A percentile compares a stretch with the other conserved stretches of the same genome.
phyloP scores from a whole-genome alignment of 768 basidiomycete genomes.

The Kwoniella sp. region DNA sequence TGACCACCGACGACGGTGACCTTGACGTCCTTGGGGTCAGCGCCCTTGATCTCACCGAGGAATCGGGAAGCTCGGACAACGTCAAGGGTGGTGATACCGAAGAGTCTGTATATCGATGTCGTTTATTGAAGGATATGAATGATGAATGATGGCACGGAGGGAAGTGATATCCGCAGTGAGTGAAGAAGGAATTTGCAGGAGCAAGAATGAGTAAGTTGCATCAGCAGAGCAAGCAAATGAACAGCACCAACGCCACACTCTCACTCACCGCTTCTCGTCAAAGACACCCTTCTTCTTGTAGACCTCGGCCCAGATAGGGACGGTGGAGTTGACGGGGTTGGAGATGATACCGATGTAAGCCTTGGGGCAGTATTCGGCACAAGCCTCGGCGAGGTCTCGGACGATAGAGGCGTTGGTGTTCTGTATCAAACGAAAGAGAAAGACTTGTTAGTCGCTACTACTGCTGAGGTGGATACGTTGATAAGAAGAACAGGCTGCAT shows the following conservation, averaged over 20 bases:
- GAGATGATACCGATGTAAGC: constrained; percentile 95
- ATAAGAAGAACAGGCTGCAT: too few relatives aligned
- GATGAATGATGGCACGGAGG: too few relatives aligned
- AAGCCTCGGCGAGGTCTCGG: constrained; percentile 84
- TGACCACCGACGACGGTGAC: constrained; percentile 97
- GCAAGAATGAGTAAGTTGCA: too few relatives aligned
- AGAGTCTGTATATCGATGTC: constrained; percentile 65
- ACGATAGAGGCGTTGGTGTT: constrained; percentile 99
- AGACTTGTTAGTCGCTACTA: too few relatives aligned
- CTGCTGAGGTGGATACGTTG: too few relatives aligned
- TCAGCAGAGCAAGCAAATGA: too few relatives aligned
- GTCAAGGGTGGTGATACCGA: constrained; percentile 97
- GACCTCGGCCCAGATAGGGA: constrained; percentile 93
- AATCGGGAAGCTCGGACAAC: constrained; percentile 98
- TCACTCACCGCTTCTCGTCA: constrained; percentile 79
- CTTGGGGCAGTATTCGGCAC: constrained; percentile 79
- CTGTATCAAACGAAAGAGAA: too few relatives aligned
- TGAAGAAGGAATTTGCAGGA: not conserved
- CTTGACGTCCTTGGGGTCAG: constrained; percentile 57
- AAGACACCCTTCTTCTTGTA: constrained; percentile 90
- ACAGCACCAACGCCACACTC: not conserved
- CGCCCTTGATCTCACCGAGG: constrained; percentile 73
- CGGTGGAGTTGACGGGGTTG: constrained; percentile 99
- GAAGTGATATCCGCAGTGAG: not conserved
- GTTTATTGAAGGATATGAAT: not conserved